Evolutionary conservation across 2,329 filamentous ascomycete species (phyloP), one percentile per base, ranked within the genome.

Genomic region (Neonectria coccinea): DNA sequence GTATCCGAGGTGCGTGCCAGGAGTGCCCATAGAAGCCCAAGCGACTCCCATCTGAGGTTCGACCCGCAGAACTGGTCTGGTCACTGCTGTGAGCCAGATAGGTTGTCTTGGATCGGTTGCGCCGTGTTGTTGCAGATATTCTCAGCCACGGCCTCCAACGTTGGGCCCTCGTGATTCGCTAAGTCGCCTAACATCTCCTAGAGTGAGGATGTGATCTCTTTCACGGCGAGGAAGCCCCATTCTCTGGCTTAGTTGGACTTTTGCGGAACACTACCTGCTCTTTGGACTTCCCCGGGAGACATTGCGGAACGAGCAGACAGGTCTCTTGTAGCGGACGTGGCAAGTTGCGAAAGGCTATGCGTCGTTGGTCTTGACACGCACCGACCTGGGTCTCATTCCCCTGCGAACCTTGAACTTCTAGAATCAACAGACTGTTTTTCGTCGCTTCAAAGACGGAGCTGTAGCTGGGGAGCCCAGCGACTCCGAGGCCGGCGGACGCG

Each of bases 41-140:
- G 51, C 0, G 75, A 71, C 57, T 82, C 80, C 80, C 79, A 82
- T 3, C 80, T 75, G 44, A 79, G 65, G 5, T 76, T 77, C 0
- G 62, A 57, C 0, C 80, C 79, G 3, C 70, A 76, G 54, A 82
- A 79, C 33, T 79, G 76, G 1, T 64, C 66, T 1, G 78, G 55
- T 79, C 79, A 82, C 20, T 64, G 63, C 2, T 71, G 62, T 1
- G 78, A 67, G 20, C 75, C 70, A 0, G 72, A 65, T 27, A 79
- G 75, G 2, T 79, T 71, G 10, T 81, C 79, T 2, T 65, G 68
- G 6, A 79, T 70, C 0, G 71, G 70, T 14, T 67, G 74, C 5
- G 71, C 65, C 0, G 77, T 80, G 48, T 81, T 81, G 29, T 66
- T 57, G 25, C 77, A 80, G 5, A 82, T 64, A 18, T 54, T 39